Base-by-base conservation (phyloP, 2,329 filamentous ascomycete species). In the Thelonectria blattea region DNA sequence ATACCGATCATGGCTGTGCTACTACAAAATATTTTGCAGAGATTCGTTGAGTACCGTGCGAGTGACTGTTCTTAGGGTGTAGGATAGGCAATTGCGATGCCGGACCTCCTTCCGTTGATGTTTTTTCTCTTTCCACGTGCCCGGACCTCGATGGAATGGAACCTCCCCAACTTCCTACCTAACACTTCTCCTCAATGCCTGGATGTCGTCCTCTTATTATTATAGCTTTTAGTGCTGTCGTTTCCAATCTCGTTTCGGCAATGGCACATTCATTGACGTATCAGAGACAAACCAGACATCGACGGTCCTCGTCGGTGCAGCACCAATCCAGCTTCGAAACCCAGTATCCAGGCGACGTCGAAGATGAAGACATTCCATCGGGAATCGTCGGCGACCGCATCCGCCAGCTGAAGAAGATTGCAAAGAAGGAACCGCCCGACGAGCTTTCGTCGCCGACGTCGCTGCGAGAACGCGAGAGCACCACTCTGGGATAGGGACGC, bases 1-100 rank as follows among this genome's bases (percentile, higher is more conserved):
- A 76, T 74, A 72, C 67, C 70, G 73, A 71, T 71, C 69, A 66
- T 68, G 70, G 70, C 72, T 69, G 62, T 70, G 67, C 68, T 69
- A 65, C 58, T 66, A 63, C 60, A 47, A 47, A 47, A 15, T 14
- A 27, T 47, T 61, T 56, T 65, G 55, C 34, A 54, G 54, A 52
- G 60, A 48, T 60, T 65, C 54, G 49, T 17, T 34, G 43, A 49
- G 47, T 47, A 48, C 41, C 50, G 20, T 53, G 55, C 55, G 43
- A 55, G 68, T 70, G 64, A 69, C 59, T 58, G 37, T 64, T 71
- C 63, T 57, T 63, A 46, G 42, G 27, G 52, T 55, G 41, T 65
- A 56, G 32, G 55, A 32, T 46, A 59, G 56, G 60, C 57, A 41
- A 47, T 60, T 58, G 54, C 51, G 62, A 62, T 65, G 41, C 20